Percentiles rank a stretch among this genome's conserved stretches.
Conservation (phyloP, 1,284 basidiomycete genomes). For the Cutaneotrichosporon cyanovorans region DNA sequence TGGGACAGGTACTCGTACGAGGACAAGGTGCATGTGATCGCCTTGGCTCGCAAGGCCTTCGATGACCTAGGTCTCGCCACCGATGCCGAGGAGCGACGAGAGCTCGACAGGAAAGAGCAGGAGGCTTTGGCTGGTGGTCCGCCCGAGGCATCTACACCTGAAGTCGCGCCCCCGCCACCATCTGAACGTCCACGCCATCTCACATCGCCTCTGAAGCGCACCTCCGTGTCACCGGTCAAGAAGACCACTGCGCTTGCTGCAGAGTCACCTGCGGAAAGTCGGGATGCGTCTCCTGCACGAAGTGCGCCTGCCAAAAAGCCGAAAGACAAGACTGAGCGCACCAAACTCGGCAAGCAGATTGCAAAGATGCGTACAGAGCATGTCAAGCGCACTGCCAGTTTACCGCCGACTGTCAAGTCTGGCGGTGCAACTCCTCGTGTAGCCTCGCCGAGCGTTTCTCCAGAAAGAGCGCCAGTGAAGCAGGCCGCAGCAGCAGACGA, state of each 20-base stretch:
- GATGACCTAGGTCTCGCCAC: slow-evolving; percentile 31
- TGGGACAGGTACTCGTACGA: slow-evolving; percentile 32
- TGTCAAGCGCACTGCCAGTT: slow-evolving; percentile 17
- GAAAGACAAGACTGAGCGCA: slow-evolving; percentile 10
- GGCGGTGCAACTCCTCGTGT: background rate
- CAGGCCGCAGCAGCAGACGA: too few species aligned
- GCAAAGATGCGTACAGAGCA: slow-evolving; percentile 26
- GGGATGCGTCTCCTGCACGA: slow-evolving; percentile 8
- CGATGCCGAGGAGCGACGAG: slow-evolving; percentile 34
- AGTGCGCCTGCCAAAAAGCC: slow-evolving; percentile 5
- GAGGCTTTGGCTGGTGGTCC: slow-evolving; percentile 17
- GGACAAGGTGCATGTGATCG: slow-evolving; percentile 29
- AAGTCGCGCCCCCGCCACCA: background rate
- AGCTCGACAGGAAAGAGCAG: slow-evolving; percentile 30
- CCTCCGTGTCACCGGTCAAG: slow-evolving; percentile 2
- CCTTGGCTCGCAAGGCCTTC: slow-evolving; percentile 33
- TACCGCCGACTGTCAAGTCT: slow-evolving; percentile 9
- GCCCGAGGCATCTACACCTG: slow-evolving; percentile 1
- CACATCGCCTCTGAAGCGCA: slow-evolving; percentile 1
- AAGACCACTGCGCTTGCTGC: background rate
- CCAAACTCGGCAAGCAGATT: slow-evolving; percentile 24
- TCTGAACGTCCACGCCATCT: background rate
- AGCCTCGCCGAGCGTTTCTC: slow-evolving; percentile 10
- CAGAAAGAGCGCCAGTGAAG: slow-evolving; percentile 14
- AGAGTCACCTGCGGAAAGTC: background rate